Conservation (phyloP, 768 basidiomycete genomes). For the Suillus bovinus region DNA sequence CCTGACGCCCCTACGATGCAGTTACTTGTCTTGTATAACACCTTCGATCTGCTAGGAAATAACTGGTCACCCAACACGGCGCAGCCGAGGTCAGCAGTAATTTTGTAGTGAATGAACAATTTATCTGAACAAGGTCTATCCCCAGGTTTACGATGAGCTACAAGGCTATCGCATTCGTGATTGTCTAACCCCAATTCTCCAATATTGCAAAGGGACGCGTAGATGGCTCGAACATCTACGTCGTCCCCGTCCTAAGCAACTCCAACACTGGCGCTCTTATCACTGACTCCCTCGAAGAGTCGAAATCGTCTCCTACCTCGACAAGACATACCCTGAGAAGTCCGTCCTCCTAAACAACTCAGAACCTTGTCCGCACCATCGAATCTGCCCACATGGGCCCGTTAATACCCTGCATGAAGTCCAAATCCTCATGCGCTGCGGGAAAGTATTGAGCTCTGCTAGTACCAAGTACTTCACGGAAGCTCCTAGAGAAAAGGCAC, state of each 20-base stretch:
- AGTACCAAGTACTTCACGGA: slow-evolving; percentile 41
- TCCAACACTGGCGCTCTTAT: slow-evolving; percentile 26
- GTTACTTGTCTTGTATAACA: slow-evolving; percentile 38
- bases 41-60: slow-evolving; percentile 30
- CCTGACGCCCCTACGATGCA: slow-evolving; percentile 16
- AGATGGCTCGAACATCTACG: slow-evolving; percentile 27
- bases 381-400: slow-evolving; percentile 7
- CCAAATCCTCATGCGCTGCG: slow-evolving; percentile 24
- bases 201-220: slow-evolving; percentile 7
- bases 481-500: slow-evolving; percentile 15
- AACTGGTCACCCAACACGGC: slow-evolving; percentile 39
- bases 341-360: slow-evolving; percentile 25
- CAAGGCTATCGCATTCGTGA: slow-evolving; percentile 40
- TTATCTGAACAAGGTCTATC: not conserved
- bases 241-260: slow-evolving; percentile 36
- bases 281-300: slow-evolving; percentile 31
- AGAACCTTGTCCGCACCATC: slow-evolving; percentile 24
- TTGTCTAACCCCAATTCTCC: no score
- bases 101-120: not conserved
- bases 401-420: slow-evolving; percentile 10
- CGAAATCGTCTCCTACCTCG: slow-evolving; percentile 38
- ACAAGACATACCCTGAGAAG: slow-evolving; percentile 33
- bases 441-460: slow-evolving; percentile 30
- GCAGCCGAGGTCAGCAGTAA: slow-evolving; percentile 35
- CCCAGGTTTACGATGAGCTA: slow-evolving; percentile 31